These are phyloP conservation scores for Populus deltoides DNA, from an alignment of 345 rosid genomes.

Conservation along the genomic window DNA sequence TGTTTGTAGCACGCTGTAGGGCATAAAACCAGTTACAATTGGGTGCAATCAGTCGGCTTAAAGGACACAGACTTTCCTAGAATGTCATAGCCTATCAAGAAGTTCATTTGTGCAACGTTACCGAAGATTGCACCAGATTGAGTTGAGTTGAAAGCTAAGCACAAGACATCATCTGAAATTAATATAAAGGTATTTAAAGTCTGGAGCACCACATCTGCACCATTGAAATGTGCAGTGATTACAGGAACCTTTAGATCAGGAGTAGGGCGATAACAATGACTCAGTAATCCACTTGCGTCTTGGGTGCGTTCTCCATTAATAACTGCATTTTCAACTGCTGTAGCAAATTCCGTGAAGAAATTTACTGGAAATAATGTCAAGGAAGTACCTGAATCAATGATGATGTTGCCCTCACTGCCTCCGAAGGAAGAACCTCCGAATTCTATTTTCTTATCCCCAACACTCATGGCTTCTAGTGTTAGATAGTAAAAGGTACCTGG, in stretches of 20 bases:
- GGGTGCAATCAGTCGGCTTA: slow-evolving; percentile 44
- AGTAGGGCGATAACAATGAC: slow-evolving; percentile 35
- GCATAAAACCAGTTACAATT: neutral
- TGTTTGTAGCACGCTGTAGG: too few species aligned
- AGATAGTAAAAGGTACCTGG: too few species aligned
- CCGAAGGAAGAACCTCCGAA: slow-evolving; percentile 28
- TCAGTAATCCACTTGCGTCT: slow-evolving; percentile 28
- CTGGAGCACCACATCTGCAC: slow-evolving; percentile 33
- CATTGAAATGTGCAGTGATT: slow-evolving; percentile 38
- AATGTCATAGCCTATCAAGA: slow-evolving; percentile 51
- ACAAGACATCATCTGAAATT: slow-evolving; percentile 22
- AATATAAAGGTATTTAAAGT: slow-evolving; percentile 10
- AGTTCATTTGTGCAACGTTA: slow-evolving; percentile 47
- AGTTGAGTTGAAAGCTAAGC: slow-evolving; percentile 31
- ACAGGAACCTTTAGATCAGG: slow-evolving; percentile 27
- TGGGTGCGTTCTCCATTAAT: slow-evolving; percentile 11
- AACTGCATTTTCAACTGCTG: slow-evolving; percentile 19
- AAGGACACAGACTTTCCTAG: slow-evolving; percentile 39
- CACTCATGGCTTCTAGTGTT: slow-evolving; percentile 47
- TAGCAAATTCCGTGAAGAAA: slow-evolving; percentile 22
- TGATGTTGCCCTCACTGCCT: slow-evolving; percentile 42
- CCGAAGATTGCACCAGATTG: slow-evolving; percentile 30
- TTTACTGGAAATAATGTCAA: slow-evolving; percentile 36
- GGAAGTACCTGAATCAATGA: slow-evolving; percentile 68
- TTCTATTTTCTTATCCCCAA: slow-evolving; percentile 30